Base-by-base conservation (phyloP, 495 filamentous ascomycete genomes). In the Venustampulla echinocandica region DNA sequence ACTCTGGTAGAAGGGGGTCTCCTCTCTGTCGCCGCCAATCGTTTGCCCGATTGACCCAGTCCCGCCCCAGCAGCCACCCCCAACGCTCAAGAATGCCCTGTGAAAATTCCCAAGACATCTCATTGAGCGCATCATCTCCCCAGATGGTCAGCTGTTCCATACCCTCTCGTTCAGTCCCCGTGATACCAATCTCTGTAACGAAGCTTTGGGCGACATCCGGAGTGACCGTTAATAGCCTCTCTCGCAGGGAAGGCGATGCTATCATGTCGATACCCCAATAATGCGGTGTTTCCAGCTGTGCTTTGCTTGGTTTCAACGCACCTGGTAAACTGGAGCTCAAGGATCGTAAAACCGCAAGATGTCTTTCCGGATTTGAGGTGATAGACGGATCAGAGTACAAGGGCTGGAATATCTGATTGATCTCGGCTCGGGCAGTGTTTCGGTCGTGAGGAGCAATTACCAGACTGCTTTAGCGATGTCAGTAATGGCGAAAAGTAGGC, bases 251-350 rank as follows among this genome's bases (percentile, higher is more conserved):
- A 3, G 56, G 59, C 5, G 64, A 62, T 14, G 65, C 56, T 20
- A 69, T 55, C 38, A 68, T 47, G 44, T 69, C 66, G 24, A 69
- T 61, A 36, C 64, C 65, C 15, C 58, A 63, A 38, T 66, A 66
- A 46, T 69, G 66, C 10, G 61, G 57, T 2, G 58, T 68, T 36
- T 55, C 55, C 10, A 69, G 52, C 43, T 69, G 65, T 17, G 55
- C 41, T 23, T 53, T 50, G n/a, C 60, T 65, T 5, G 66, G 66
- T 38, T 54, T 58, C 2, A 69, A 44, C 3, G 52, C 17, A 2
- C 35, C 34, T 4, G 60, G 61, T 15, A 64, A 42, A 13, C 22
- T 46, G 2, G 46, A 48, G 17, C 47, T 57, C 33, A 64, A 44
- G 5, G 54, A 50, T 22, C 55, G 46, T 9, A 66, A 44, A 9